These are phyloP conservation scores for Balansia obtecta DNA, from an alignment of 2,329 filamentous ascomycete genomes.

Conservation along the genomic window DNA sequence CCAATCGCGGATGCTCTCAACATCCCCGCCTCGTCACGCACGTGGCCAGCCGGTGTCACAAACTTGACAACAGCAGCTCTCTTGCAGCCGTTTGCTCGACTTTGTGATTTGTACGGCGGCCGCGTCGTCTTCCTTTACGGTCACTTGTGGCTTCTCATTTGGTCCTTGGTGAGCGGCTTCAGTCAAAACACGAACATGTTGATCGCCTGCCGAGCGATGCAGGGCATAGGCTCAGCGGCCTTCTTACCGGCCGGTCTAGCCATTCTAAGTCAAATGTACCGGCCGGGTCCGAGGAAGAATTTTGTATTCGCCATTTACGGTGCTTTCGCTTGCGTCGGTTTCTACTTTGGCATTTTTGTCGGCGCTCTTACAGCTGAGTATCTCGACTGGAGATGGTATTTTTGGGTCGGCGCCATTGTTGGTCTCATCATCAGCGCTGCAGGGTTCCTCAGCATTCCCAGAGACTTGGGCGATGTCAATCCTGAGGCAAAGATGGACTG, in stretches of 20 bases:
- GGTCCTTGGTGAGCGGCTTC: conserved; percentile 60
- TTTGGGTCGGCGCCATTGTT: conserved; percentile 46
- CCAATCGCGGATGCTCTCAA: conserved; percentile 46
- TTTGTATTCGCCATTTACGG: conserved; percentile 50
- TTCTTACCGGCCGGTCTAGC: conserved; percentile 57
- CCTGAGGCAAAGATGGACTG: conserved; percentile 49
- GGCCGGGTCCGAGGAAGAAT: conserved; percentile 61
- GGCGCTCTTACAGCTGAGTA: conserved; percentile 51
- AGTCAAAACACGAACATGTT: conserved; percentile 56
- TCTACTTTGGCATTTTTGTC: conserved; percentile 55
- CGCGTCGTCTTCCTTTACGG: conserved; percentile 48
- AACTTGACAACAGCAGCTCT: conserved; percentile 44
- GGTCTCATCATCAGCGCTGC: conserved; percentile 34
- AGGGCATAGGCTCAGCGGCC: conserved; percentile 61
- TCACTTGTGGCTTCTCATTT: conserved; percentile 52
- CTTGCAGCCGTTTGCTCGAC: conserved; percentile 49
- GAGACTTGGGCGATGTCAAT: conserved; percentile 15
- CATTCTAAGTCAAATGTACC: conserved; percentile 56
- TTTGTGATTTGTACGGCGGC: conserved; percentile 51
- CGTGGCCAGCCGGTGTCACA: conserved; percentile 52
- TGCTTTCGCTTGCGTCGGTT: conserved; percentile 44
- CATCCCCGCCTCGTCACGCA: conserved; percentile 49
- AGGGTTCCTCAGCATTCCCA: conserved; percentile 27
- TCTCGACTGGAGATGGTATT: conserved; percentile 56
- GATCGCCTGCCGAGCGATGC: conserved; percentile 59